These are phyloP conservation scores for Penicillium sp. DNA, from an alignment of 2,329 filamentous ascomycete genomes.

Conservation along the genomic window DNA sequence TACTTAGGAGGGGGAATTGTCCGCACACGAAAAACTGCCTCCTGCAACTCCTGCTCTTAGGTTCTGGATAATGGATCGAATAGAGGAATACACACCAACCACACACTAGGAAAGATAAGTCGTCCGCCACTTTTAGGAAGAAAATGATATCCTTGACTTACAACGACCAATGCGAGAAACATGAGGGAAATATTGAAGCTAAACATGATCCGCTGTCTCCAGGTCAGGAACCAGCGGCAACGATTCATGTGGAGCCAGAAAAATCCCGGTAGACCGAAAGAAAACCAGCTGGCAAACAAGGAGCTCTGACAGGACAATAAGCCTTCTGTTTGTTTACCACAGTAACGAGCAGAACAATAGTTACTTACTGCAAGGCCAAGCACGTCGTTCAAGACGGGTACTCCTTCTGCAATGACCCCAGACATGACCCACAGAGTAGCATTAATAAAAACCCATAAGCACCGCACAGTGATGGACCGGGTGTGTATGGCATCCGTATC, in stretches of 20 bases:
- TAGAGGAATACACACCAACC: slow-evolving; percentile 26
- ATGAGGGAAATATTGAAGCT: slow-evolving; percentile 15
- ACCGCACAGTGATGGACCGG: slow-evolving; percentile 47
- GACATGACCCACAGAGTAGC: slow-evolving; percentile 56
- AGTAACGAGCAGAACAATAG: neutral
- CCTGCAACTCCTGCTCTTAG: slow-evolving; percentile 13
- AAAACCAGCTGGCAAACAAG: slow-evolving; percentile 64
- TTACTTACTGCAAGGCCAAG: slow-evolving; percentile 55
- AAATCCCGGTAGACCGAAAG: slow-evolving; percentile 35
- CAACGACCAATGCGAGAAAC: slow-evolving; percentile 14
- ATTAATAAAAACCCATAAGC: slow-evolving; percentile 57
- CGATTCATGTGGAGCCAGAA: slow-evolving; percentile 33
- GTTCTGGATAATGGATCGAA: slow-evolving; percentile 21
- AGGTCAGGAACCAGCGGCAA: slow-evolving; percentile 17
- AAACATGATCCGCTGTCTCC: slow-evolving; percentile 22
- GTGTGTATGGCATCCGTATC: slow-evolving; percentile 53
- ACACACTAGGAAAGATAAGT: slow-evolving; percentile 22
- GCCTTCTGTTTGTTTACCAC: neutral
- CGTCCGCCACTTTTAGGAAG: too few species aligned
- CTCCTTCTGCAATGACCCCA: slow-evolving; percentile 63
- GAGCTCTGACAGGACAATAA: slow-evolving; percentile 39
- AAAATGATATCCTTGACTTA: slow-evolving; percentile 6
- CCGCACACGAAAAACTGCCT: slow-evolving; percentile 20
- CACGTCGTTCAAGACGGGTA: slow-evolving; percentile 65
- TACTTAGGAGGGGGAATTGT: too few species aligned